Evolutionary conservation across 1,284 basidiomycete species (phyloP).

Genomic region (Ganoderma sinense): DNA sequence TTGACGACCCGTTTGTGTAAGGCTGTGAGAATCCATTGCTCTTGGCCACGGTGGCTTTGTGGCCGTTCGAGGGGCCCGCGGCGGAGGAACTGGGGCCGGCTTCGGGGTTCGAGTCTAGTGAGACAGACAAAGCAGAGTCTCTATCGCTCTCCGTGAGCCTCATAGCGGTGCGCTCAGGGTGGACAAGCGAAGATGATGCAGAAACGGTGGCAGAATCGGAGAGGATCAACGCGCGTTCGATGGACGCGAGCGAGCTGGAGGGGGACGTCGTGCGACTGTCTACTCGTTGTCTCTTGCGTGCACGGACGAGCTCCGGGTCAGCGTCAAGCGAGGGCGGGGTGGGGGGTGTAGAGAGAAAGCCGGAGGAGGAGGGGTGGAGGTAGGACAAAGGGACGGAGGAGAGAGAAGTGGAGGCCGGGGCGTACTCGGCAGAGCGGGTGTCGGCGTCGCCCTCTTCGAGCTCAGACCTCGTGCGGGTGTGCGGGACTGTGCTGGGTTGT

Average conservation of each 20-base stretch:
- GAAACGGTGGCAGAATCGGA: conserved; percentile 32
- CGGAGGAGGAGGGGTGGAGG: conserved; percentile 36
- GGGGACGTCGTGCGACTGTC: conserved; percentile 45
- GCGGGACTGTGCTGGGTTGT: conserved; percentile 56
- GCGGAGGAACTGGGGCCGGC: conserved; percentile 61
- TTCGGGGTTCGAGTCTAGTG: conserved; percentile 51
- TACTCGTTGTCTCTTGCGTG: conserved; percentile 73
- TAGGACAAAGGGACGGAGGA: conserved; percentile 35
- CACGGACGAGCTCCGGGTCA: conserved; percentile 28
- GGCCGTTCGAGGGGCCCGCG: conserved; percentile 51
- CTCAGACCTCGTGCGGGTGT: conserved; percentile 67
- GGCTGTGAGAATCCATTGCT: conserved; percentile 34
- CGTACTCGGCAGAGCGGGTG: conserved; percentile 34
- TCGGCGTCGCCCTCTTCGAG: conserved; percentile 61
- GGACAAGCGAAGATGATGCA: conserved; percentile 18
- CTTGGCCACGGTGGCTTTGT: conserved; percentile 53
- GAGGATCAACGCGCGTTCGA: conserved; percentile 41
- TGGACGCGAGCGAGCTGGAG: conserved; percentile 37
- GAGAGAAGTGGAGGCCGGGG: conserved; percentile 30
- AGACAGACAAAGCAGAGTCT: conserved; percentile 55
- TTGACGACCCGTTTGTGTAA: conserved; percentile 45
- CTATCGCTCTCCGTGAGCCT: conserved; percentile 64
- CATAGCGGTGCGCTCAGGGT: conserved; percentile 49
- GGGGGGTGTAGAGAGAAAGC: conserved; percentile 28
- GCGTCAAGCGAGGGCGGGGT: conserved; percentile 16